phyloP scores from a whole-genome alignment of 2,329 filamentous ascomycete species.

The Didymella lethalis region DNA sequence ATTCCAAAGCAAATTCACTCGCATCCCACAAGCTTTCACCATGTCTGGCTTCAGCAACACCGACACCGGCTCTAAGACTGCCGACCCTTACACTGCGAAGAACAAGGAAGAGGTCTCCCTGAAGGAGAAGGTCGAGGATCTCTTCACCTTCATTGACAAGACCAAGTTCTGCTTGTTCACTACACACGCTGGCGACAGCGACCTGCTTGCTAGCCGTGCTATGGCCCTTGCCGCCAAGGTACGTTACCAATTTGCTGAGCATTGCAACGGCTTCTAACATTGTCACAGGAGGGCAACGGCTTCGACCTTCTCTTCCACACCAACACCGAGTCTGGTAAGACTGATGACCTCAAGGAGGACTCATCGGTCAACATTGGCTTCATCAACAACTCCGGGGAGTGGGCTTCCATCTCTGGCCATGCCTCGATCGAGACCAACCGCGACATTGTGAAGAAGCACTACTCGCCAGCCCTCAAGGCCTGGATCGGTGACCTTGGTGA shows the following conservation, averaged over 20 bases:
- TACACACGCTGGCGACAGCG: constrained; percentile 70
- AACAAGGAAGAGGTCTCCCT: constrained; percentile 75
- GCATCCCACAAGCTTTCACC: constrained; percentile 26
- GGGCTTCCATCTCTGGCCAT: constrained; percentile 84
- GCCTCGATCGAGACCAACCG: constrained; percentile 75
- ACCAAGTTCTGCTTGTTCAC: constrained; percentile 92
- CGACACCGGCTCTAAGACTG: constrained; percentile 55
- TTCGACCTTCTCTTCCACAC: constrained; percentile 89
- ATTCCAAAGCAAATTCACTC: constrained; percentile 13
- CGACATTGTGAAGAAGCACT: constrained; percentile 70
- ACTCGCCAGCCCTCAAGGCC: constrained; percentile 75
- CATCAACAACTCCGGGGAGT: constrained; percentile 77
- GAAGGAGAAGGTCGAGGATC: constrained; percentile 78
- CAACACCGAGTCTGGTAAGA: constrained; percentile 90
- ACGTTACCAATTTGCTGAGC: constrained; percentile 29
- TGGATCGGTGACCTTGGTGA: constrained; percentile 85
- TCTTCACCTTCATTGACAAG: constrained; percentile 72
- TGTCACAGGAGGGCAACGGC: constrained; percentile 72
- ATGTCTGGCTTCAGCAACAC: constrained; percentile 52
- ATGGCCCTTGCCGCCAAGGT: constrained; percentile 87
- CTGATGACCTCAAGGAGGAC: constrained; percentile 77
- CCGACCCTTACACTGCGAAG: constrained; percentile 82
- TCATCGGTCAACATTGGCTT: constrained; percentile 83
- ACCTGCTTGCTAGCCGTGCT: constrained; percentile 77
- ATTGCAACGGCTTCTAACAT: constrained; percentile 7